A percentile compares a stretch with the other conserved stretches of the same genome.
Conservation (phyloP, 192 early-diverging fungal genomes). For the Podochytrium sp. region DNA sequence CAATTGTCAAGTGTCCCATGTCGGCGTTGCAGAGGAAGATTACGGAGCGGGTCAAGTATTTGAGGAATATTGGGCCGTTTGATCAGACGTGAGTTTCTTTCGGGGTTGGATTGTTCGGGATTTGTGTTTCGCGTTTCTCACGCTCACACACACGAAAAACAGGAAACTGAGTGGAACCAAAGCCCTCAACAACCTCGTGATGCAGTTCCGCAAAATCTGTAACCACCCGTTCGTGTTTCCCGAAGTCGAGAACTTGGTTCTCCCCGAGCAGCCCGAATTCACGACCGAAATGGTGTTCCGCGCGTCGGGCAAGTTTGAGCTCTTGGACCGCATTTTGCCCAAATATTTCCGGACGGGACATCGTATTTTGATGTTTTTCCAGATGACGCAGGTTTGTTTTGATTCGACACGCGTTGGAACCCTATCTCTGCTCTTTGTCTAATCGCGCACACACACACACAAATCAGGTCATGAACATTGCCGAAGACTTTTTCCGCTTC, state of each 20-base stretch:
- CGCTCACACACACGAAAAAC: no score
- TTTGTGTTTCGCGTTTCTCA: conserved; percentile 6
- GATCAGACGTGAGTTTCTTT: conserved; percentile 49
- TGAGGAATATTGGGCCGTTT: conserved; percentile 34
- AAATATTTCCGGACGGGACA: conserved; percentile 85
- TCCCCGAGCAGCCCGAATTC: conserved; percentile 47
- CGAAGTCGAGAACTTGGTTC: conserved; percentile 85
- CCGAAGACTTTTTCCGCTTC: conserved; percentile 90
- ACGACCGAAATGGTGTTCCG: conserved; percentile 70
- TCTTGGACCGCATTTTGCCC: conserved; percentile 92
- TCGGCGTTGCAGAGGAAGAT: conserved; percentile 76
- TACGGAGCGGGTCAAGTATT: conserved; percentile 80
- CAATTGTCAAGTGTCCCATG: conserved; percentile 89
- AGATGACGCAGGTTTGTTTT: conserved; percentile 56
- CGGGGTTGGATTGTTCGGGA: neutral
- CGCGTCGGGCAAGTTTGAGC: conserved; percentile 93
- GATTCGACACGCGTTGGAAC: neutral
- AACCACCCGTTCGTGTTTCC: conserved; percentile 99
- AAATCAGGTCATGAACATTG: conserved; percentile 88
- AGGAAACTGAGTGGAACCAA: conserved; percentile 58
- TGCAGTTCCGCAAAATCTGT: conserved; percentile 98
- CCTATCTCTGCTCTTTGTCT: conserved; percentile 52
- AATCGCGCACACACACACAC: neutral
- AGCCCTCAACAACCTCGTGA: conserved; percentile 92
- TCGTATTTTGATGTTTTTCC: conserved; percentile 72